Base-by-base conservation (phyloP, 148 eudicot genomes). In the Rhododendron henanense region DNA sequence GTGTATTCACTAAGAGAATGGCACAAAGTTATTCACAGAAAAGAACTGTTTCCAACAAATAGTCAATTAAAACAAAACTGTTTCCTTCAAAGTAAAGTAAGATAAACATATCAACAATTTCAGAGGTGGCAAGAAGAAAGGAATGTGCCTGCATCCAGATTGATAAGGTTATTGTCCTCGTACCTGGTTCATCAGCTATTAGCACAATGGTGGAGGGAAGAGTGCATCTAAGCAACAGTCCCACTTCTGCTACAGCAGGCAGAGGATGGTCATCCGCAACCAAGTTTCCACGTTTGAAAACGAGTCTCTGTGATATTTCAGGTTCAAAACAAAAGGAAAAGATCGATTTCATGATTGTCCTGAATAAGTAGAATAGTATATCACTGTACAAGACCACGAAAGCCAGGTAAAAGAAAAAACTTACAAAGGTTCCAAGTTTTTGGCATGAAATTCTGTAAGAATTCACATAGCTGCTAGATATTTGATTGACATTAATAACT, bases 201-300 rank as follows among this genome's bases (percentile, higher is more conserved):
- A 96, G 87, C 67, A 89, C 93, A 88, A 96, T 88, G 48, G 94
- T 86, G 44, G 93, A 90, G 61, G 96, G 99, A 78, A 94, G 89
- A 86, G 89, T 87, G 86, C 99, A 96, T 50, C 85, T 81, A 79
- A 96, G 94, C 59, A 57, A 88, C 87, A 96, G 83, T 81, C 86
- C 89, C 65, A 90, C 94, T 87, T 94, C 94, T 35, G 90, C 94
- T 78, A 96, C 87, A 88, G 91, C 92, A 81, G 98, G 98, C 83
- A 90, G 90, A 44, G 89, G 90, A 91, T 96, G 98, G 85, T 89
- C 92, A 86, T 92, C 94, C 81, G 98, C 98, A 79, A 90, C 88
- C 89, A 94, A 88, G 91, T 96, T 96, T 82, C 99, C 99, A 87
- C 96, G 99, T 88, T 91, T 93, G 90, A 96, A 96, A 85, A 91